Conservation (phyloP, 2,329 filamentous ascomycete genomes). For the Lachnellula suecica region DNA sequence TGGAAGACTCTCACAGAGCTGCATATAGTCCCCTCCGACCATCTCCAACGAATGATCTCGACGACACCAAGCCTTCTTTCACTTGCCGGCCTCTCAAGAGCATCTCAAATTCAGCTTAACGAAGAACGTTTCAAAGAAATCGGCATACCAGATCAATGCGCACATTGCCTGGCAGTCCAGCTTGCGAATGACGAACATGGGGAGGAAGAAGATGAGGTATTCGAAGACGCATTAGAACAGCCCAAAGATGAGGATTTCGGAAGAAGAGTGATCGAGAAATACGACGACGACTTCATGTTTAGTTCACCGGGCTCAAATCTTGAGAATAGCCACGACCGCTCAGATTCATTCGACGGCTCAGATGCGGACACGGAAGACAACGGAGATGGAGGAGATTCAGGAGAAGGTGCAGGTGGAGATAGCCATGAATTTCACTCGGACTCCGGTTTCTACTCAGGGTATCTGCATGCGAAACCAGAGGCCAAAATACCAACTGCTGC, state of each 20-base stretch:
- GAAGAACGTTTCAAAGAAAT: slow-evolving; percentile 5
- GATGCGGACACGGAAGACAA: not conserved
- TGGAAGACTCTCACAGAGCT: slow-evolving; percentile 47
- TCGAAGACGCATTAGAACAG: not conserved
- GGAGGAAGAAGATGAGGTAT: not conserved
- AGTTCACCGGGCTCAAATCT: not conserved
- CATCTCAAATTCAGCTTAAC: slow-evolving; percentile 8
- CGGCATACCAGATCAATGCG: not conserved
- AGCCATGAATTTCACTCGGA: not conserved
- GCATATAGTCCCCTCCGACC: slow-evolving; percentile 40
- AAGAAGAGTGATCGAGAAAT: too few relatives aligned
- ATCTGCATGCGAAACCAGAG: not conserved
- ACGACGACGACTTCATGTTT: not conserved
- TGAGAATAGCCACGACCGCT: not conserved
- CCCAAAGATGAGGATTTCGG: too few relatives aligned
- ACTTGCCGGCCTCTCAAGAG: slow-evolving; percentile 13
- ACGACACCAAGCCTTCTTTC: slow-evolving; percentile 20
- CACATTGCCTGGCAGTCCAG: not conserved
- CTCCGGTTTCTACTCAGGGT: not conserved
- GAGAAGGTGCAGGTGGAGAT: not conserved
- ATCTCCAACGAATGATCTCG: slow-evolving; percentile 17
- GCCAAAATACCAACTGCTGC: not conserved
- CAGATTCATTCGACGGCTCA: not conserved
- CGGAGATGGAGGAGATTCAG: not conserved
- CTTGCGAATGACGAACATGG: not conserved